Percentiles rank a stretch among this genome's conserved stretches.
These are phyloP conservation scores for Golubevia sp. DNA, from an alignment of 1,284 basidiomycete species.

Conservation along the genomic window DNA sequence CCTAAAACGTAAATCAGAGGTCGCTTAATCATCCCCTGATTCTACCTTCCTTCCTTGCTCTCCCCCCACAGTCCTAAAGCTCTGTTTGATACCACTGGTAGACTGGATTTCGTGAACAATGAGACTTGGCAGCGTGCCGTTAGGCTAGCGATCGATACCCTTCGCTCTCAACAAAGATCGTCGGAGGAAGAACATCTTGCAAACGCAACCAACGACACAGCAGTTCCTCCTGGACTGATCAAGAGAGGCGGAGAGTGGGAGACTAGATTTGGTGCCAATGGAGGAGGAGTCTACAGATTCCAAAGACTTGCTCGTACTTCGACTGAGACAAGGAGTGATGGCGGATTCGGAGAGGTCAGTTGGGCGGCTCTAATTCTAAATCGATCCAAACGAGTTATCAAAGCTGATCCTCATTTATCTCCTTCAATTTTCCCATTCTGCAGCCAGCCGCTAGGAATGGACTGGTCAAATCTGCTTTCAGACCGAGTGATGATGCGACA, in stretches of 20 bases:
- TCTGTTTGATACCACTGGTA: constrained; percentile 2
- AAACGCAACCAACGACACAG: constrained; percentile 5
- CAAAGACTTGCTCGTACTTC: constrained; percentile 21
- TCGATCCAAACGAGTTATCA: no score
- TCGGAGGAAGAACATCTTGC: constrained; percentile 22
- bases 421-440: not conserved
- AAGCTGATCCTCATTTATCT: not conserved
- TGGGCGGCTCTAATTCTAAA: no score
- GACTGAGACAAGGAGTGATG: constrained; percentile 32
- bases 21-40: no score
- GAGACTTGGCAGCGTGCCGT: constrained; percentile 21
- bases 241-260: constrained; percentile 20
- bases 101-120: constrained; percentile 28
- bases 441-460: constrained; percentile 16
- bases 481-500: constrained; percentile 40
- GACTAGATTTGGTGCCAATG: constrained; percentile 18
- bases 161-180: constrained; percentile 28
- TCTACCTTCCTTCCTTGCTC: no score
- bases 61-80: no score
- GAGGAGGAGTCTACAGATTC: constrained; percentile 38
- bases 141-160: constrained; percentile 24
- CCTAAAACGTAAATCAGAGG: no score
- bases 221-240: constrained; percentile 5
- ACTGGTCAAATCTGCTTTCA: constrained; percentile 38
- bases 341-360: constrained; percentile 35